These are phyloP conservation scores for Kalmanozyma brasiliensis DNA, from an alignment of 1,284 basidiomycete species.

Conservation along the genomic window DNA sequence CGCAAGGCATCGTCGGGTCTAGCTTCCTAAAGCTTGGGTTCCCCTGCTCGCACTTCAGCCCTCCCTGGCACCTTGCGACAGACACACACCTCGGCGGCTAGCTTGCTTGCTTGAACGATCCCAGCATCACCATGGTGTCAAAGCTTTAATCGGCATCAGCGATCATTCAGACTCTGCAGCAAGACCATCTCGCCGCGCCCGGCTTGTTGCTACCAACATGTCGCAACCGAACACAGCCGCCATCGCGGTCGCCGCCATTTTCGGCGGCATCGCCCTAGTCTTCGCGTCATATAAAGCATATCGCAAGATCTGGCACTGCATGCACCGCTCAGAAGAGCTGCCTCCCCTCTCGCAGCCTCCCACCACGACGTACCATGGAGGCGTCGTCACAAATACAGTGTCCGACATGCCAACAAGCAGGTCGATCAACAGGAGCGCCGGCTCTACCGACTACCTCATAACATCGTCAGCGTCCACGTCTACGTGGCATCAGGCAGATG, in stretches of 20 bases:
- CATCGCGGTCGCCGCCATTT: constrained; percentile 56
- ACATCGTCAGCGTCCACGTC: constrained; percentile 15
- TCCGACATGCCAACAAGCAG: constrained; percentile 16
- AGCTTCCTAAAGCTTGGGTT: neutral
- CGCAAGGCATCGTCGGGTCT: constrained; percentile 4
- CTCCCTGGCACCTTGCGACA: neutral
- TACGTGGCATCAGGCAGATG: constrained; percentile 23
- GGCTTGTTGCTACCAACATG: constrained; percentile 23
- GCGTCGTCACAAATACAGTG: constrained; percentile 21
- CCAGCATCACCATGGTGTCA: constrained; percentile 6
- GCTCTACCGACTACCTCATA: constrained; percentile 14
- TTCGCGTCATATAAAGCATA: constrained; percentile 51
- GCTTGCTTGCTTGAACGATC: neutral
- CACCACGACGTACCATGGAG: constrained; percentile 38
- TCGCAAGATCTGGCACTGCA: constrained; percentile 44
- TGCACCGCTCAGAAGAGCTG: constrained; percentile 26
- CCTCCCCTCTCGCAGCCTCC: constrained; percentile 50
- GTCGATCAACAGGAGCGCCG: constrained; percentile 8
- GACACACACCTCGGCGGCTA: neutral
- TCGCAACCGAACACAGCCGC: constrained; percentile 57
- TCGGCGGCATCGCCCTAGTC: constrained; percentile 44
- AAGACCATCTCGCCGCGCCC: neutral
- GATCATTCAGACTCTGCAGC: neutral
- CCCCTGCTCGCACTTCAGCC: neutral
- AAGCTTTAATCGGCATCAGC: constrained; percentile 2